Evolutionary conservation across 2,329 filamentous ascomycete genomes (phyloP), one percentile per base, ranked within the genome.

Genomic region (Penicillium sp.): DNA sequence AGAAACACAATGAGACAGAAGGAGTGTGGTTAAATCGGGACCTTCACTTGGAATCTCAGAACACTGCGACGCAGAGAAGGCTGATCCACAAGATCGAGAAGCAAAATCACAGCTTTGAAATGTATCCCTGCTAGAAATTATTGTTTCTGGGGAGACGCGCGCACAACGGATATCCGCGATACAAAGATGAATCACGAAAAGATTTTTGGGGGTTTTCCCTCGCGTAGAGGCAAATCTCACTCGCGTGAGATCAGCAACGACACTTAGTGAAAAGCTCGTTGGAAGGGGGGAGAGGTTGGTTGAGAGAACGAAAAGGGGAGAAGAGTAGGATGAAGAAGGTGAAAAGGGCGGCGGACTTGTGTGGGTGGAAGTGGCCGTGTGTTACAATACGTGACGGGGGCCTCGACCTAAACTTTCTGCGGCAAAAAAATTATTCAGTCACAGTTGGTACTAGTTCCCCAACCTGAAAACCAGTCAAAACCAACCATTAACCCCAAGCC

Each of bases 221-320:
- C 67, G 60, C 60, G 64, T 63, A 58, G 53, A 66, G 61, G 59
- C 62, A 59, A 65, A 61, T 54, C 56, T 60, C 59, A 63, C 56
- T 54, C 7, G 18, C 60, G 71, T 63, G 57, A 65, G 58, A 48
- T 64, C 55, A 63, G 64, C 69, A 77, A 79, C 77, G 76, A 79
- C 72, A 75, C 77, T 79, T 79, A 79, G 75, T 78, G 73, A 79
- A 79, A 79, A 79, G 77, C 75, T 79, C 77, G 77, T 76, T 74
- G 68, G 59, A 61, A 61, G 53, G 49, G 51, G 53, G 56, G 51
- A 31, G 35, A 49, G 53, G 27, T 47, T 41, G 45, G 53, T 18
- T n/a, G 49, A 55, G 54, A 56, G 53, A 53, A 61, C 58, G 56
- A 59, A 62, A 60, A 56, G 59, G 57, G 61, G 55, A 60, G 46